These are phyloP conservation scores for Physcomitrium patens DNA, from an alignment of 225 moss, liverwort and hornwort genomes.

Conservation along the genomic window DNA sequence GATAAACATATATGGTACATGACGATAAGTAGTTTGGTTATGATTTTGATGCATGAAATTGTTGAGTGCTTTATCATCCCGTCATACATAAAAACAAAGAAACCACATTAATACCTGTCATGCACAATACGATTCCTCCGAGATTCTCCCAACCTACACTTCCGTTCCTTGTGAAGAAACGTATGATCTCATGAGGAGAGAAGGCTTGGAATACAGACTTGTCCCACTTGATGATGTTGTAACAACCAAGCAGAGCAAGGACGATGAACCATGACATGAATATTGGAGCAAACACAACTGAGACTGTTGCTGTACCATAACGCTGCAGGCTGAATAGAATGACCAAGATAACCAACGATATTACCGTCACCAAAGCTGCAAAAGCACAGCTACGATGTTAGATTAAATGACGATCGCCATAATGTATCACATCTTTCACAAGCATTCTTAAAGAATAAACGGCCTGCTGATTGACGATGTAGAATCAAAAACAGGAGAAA, in stretches of 20 bases:
- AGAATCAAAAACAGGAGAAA: background rate
- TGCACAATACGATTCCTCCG: slow-evolving; percentile 84
- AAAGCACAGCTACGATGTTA: slow-evolving; percentile 19
- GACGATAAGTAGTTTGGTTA: background rate
- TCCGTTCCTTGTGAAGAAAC: slow-evolving; percentile 63
- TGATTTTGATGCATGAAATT: background rate
- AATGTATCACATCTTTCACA: background rate
- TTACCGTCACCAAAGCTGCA: slow-evolving; percentile 80
- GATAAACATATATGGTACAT: background rate
- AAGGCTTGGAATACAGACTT: slow-evolving; percentile 67
- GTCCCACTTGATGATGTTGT: slow-evolving; percentile 69
- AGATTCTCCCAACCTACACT: slow-evolving; percentile 80
- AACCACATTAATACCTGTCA: slow-evolving; percentile 80
- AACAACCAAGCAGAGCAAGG: slow-evolving; percentile 74
- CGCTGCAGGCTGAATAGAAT: slow-evolving; percentile 84
- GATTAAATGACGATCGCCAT: background rate
- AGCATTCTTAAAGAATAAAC: background rate
- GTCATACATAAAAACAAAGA: background rate
- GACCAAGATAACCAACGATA: slow-evolving; percentile 71
- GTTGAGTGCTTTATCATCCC: background rate
- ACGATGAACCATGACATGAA: slow-evolving; percentile 71
- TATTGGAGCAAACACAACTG: slow-evolving; percentile 81
- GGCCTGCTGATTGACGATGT: background rate
- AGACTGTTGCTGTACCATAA: slow-evolving; percentile 73
- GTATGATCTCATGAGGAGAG: slow-evolving; percentile 68